Evolutionary conservation across 176 grass and related monocot genomes (phyloP).

Genomic region (Elymus sibiricus): DNA sequence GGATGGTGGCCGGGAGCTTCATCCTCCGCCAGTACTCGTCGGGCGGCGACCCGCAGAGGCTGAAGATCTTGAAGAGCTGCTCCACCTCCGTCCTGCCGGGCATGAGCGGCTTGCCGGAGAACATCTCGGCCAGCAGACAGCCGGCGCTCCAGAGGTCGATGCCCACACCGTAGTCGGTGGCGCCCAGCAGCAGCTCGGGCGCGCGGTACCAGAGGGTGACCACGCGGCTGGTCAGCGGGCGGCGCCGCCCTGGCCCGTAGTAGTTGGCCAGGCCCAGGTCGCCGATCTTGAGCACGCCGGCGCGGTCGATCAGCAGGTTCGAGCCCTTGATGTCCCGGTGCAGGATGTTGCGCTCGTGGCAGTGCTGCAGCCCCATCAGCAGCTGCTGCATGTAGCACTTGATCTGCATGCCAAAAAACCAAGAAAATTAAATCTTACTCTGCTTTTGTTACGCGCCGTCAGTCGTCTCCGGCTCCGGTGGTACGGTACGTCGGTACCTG

Average conservation of each 20-base stretch:
- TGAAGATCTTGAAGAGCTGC: conserved; percentile 60
- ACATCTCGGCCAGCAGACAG: conserved; percentile 54
- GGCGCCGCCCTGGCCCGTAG: conserved; percentile 28
- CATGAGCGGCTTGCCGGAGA: conserved; percentile 39
- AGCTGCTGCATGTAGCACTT: conserved; percentile 56
- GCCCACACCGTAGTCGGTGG: conserved; percentile 43
- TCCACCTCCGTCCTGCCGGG: conserved; percentile 36
- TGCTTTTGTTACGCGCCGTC: not conserved
- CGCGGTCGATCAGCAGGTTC: conserved; percentile 47
- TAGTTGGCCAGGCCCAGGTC: conserved; percentile 54
- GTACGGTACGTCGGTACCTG: conserved; percentile 25
- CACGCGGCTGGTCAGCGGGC: conserved; percentile 47
- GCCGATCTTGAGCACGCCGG: conserved; percentile 54
- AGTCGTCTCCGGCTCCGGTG: not conserved
- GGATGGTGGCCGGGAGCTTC: conserved; percentile 37
- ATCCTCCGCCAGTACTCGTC: conserved; percentile 59
- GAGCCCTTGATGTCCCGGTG: conserved; percentile 63
- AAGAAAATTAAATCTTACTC: not conserved
- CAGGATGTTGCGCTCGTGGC: conserved; percentile 56
- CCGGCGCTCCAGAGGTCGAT: conserved; percentile 62
- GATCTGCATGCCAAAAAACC: conserved; percentile 1
- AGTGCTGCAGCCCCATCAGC: conserved; percentile 46
- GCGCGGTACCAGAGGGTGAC: conserved; percentile 64
- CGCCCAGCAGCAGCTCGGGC: conserved; percentile 32
- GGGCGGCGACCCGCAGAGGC: conserved; percentile 57